A percentile compares a stretch with the other conserved stretches of the same genome.
phyloP scores from a whole-genome alignment of 1,284 basidiomycete genomes.

The Heliocybe sulcata region DNA sequence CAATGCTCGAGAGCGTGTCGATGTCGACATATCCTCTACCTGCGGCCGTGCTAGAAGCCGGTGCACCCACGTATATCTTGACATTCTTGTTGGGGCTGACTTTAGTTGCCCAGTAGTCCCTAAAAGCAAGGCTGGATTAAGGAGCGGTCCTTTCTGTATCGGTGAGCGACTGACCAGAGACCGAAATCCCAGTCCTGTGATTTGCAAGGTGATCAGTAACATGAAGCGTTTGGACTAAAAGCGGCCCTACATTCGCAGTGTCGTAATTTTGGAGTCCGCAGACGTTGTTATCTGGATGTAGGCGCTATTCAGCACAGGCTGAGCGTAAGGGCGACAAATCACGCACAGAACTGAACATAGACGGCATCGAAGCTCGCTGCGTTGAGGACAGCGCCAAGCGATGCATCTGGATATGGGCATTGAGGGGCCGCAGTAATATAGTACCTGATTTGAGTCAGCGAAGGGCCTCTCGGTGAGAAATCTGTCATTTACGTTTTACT shows the following conservation, averaged over 20 bases:
- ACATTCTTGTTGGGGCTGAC: constrained; percentile 50
- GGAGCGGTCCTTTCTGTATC: not conserved
- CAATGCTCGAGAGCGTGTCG: constrained; percentile 39
- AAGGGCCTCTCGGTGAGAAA: not conserved
- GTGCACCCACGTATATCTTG: constrained; percentile 56
- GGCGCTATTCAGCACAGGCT: not conserved
- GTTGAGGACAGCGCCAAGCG: constrained; percentile 44
- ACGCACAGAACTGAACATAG: constrained; percentile 43
- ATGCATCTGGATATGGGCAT: constrained; percentile 47
- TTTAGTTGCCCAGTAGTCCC: constrained; percentile 55
- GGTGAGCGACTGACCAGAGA: constrained; percentile 30
- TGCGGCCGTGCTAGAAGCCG: constrained; percentile 48
- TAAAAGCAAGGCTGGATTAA: constrained; percentile 13
- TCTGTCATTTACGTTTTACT: constrained; percentile 39
- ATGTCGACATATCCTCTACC: constrained; percentile 48
- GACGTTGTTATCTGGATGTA: constrained; percentile 39
- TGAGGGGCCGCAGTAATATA: constrained; percentile 53
- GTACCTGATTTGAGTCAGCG: constrained; percentile 30
- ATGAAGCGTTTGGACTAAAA: constrained; percentile 3
- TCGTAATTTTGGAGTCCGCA: constrained; percentile 38
- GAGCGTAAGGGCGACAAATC: constrained; percentile 1
- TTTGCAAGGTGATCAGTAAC: not conserved
- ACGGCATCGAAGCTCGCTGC: constrained; percentile 48
- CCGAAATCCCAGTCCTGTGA: constrained; percentile 46
- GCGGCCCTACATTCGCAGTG: constrained; percentile 26